Evolutionary conservation across 768 basidiomycete species (phyloP), one percentile per base, ranked within the genome.

Genomic region (Amanita brunnescens): DNA sequence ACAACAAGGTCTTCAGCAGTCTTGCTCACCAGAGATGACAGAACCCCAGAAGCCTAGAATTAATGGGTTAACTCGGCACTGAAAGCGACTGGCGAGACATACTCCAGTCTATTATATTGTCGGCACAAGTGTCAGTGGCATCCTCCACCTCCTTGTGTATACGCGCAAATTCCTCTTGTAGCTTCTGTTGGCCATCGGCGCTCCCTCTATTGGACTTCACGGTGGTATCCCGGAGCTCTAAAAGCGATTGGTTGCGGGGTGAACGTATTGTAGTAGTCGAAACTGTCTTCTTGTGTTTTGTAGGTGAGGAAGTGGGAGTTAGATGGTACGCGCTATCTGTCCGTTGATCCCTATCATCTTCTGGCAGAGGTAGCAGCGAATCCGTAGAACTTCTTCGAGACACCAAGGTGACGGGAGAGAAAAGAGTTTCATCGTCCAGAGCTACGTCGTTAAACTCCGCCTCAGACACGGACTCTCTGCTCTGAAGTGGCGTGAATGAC

Each of bases 21-120:
- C 29, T 35, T 38, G 42, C 49, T 37, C 60, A 87, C 89, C 89
- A 57, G 87, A 89, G 62, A 97, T 86, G 2, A 99, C 94, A 8
- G 76, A 79, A 1, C 93, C 94, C 96, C 96, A 96, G 70, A 98
- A 96, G 58, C 87, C 90, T 93, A 58, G 51, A 40, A 57, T 47
- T 38, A 34, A 43, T 8, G 42, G 30, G n/a, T n/a, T n/a, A n/a
- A n/a, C n/a, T n/a, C n/a, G n/a, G n/a, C n/a, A n/a, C 47, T 35
- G 46, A 52, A 42, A 29, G 52, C 21, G 34, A 29, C 26, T 29
- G 26, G 26, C 26, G n/a, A 14, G 18, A 70, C 76, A 52, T 59
- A 89, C 89, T 83, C 90, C 88, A 91, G 59, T 91, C 87, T 58
- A 90, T 85, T 45, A 65, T 63, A 32, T 62, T 70, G 47, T 64